Percentiles rank a stretch among this genome's conserved stretches.
These are phyloP conservation scores for Tricholomella constricta DNA, from an alignment of 768 basidiomycete species.

Conservation along the genomic window DNA sequence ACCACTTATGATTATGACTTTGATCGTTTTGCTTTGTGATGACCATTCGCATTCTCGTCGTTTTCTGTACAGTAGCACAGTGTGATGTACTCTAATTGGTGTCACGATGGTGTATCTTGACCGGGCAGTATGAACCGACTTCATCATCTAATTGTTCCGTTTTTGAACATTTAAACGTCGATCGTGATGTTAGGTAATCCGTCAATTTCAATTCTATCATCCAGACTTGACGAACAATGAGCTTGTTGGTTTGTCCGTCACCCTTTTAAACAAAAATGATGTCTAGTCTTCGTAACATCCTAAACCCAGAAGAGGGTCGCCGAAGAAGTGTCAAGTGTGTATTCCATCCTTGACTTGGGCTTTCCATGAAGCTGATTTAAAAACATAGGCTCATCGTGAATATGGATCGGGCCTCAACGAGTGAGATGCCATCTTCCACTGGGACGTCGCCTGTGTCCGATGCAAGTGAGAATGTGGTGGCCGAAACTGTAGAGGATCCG, in stretches of 20 bases:
- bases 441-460: conserved; percentile 34
- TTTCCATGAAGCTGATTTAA: conserved; percentile 19
- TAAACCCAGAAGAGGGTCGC: conserved; percentile 53
- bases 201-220: conserved; percentile 5
- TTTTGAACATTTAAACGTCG: conserved; percentile 19
- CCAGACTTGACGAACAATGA: conserved; percentile 32
- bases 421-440: conserved; percentile 32
- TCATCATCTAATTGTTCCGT: conserved; percentile 15
- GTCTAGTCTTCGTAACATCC: conserved; percentile 56
- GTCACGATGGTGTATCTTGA: too few species aligned
- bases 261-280: conserved; percentile 33
- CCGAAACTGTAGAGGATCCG: conserved; percentile 26
- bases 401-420: conserved; percentile 27
- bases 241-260: conserved; percentile 26
- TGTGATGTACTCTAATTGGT: conserved; percentile 11
- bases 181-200: conserved; percentile 25
- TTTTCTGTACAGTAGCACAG: conserved; percentile 7
- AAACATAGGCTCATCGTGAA: conserved; percentile 28
- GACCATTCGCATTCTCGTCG: background rate
- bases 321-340: conserved; percentile 45
- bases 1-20: conserved; percentile 19
- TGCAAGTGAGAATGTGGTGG: conserved; percentile 29
- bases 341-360: conserved; percentile 6
- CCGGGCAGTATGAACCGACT: background rate
- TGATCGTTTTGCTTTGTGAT: conserved; percentile 17